Evolutionary conservation across 163 green algal genomes (phyloP).

Genomic region (Trebouxia gelatinosa): DNA sequence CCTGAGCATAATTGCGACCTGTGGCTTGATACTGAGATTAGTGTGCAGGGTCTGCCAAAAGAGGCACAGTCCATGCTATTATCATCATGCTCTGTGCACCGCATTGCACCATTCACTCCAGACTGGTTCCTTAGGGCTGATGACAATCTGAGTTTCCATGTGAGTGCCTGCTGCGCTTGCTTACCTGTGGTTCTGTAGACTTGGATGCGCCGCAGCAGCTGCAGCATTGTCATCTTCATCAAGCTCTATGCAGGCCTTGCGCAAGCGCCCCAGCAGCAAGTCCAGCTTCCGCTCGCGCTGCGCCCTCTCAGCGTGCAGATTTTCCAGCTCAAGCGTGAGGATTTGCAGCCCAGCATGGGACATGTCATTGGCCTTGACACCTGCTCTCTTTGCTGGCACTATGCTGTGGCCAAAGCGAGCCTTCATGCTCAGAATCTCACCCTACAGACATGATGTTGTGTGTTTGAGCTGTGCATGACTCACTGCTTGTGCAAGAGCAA

Average conservation of each 20-base stretch:
- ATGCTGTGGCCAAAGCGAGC: not conserved
- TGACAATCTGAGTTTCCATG: not conserved
- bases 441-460: no score
- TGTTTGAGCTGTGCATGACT: no score
- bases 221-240: constrained; percentile 19
- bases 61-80: not conserved
- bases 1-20: not conserved
- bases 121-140: not conserved
- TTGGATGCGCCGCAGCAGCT: constrained; percentile 19
- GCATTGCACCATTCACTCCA: not conserved
- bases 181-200: constrained; percentile 21
- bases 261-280: constrained; percentile 1
- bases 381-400: not conserved
- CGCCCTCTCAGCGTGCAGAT: constrained; percentile 15
- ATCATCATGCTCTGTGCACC: not conserved
- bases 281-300: constrained; percentile 18
- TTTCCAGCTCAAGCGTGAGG: constrained; percentile 8
- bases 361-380: constrained; percentile 21
- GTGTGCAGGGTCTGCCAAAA: not conserved
- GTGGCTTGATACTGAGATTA: no score
- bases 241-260: constrained; percentile 17
- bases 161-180: not conserved
- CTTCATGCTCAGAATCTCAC: constrained; percentile 1
- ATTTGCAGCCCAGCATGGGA: constrained; percentile 15
- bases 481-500: no score